A percentile compares a stretch with the other conserved stretches of the same genome.
phyloP scores from a whole-genome alignment of 306 rosid genomes.

The Carpinus fangiana region DNA sequence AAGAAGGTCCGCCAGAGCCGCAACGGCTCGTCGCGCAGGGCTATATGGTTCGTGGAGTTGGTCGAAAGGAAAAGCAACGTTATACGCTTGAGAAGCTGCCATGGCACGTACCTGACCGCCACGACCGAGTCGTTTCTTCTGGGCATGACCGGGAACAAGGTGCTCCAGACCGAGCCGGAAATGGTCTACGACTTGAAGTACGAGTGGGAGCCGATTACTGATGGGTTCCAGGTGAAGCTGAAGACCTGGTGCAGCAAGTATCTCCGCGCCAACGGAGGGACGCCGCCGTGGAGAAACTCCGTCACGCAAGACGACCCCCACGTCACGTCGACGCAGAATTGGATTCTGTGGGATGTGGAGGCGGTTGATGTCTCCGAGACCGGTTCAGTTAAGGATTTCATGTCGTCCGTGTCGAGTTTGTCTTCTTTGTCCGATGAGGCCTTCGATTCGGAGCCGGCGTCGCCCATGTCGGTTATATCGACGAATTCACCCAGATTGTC shows the following conservation, averaged over 20 bases:
- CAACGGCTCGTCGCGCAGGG: conserved; percentile 33
- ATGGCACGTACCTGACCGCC: conserved; percentile 65
- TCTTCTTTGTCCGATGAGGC: conserved; percentile 53
- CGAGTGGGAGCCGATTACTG: conserved; percentile 76
- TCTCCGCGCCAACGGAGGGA: conserved; percentile 75
- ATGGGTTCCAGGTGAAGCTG: conserved; percentile 73
- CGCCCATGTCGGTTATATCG: conserved; percentile 45
- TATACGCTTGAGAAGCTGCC: conserved; percentile 57
- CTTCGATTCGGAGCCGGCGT: conserved; percentile 32
- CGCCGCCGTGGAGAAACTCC: conserved; percentile 86
- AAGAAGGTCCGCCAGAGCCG: conserved; percentile 64
- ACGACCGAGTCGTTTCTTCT: conserved; percentile 47
- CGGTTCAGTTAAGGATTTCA: conserved; percentile 31
- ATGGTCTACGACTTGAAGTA: conserved; percentile 25
- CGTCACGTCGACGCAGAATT: conserved; percentile 46
- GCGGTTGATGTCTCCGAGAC: conserved; percentile 30
- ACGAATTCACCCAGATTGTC: conserved; percentile 19
- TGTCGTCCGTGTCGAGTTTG: conserved; percentile 28
- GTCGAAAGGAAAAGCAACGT: conserved; percentile 40
- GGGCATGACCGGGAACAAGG: conserved; percentile 66
- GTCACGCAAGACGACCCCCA: conserved; percentile 64
- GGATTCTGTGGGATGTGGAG: conserved; percentile 74
- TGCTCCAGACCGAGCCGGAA: conserved; percentile 34
- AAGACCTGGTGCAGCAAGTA: conserved; percentile 68
- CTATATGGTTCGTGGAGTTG: conserved; percentile 65